These are phyloP conservation scores for Marsdenia floribunda DNA, from an alignment of 257 asterid species.

Conservation along the genomic window DNA sequence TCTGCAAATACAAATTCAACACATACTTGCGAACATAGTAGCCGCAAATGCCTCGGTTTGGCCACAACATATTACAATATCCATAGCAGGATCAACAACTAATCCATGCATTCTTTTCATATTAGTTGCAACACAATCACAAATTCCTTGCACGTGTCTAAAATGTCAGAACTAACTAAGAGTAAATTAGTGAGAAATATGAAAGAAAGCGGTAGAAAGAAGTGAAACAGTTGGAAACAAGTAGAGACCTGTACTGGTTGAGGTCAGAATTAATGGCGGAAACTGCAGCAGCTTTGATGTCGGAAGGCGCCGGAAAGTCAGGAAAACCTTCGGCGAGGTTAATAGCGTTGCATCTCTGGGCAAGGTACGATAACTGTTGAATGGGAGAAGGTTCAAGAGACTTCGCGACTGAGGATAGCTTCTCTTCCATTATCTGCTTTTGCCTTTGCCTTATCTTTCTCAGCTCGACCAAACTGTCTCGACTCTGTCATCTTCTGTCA, in stretches of 20 bases:
- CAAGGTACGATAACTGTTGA: constrained; percentile 63
- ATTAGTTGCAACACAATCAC: constrained; percentile 54
- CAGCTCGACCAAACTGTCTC: not conserved
- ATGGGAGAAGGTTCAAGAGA: constrained; percentile 60
- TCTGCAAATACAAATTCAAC: not conserved
- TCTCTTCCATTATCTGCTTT: constrained; percentile 41
- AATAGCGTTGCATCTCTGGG: constrained; percentile 70
- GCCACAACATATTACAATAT: constrained; percentile 80
- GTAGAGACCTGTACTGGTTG: constrained; percentile 81
- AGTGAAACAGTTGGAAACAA: not conserved
- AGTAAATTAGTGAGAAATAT: not conserved
- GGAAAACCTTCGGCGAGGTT: constrained; percentile 95
- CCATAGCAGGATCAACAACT: constrained; percentile 52
- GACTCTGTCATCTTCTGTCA: not conserved
- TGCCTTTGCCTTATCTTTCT: not conserved
- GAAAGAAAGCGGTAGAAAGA: not conserved
- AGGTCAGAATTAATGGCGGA: constrained; percentile 74
- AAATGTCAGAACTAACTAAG: too few species aligned
- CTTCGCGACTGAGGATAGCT: constrained; percentile 62
- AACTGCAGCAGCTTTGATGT: constrained; percentile 66
- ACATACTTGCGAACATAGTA: constrained; percentile 68
- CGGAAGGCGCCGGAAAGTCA: constrained; percentile 69
- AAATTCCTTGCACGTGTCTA: constrained; percentile 81
- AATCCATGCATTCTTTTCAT: constrained; percentile 63
- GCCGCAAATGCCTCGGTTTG: constrained; percentile 95